phyloP scores from a whole-genome alignment of 768 basidiomycete species.

The Saitozyma podzolica region DNA sequence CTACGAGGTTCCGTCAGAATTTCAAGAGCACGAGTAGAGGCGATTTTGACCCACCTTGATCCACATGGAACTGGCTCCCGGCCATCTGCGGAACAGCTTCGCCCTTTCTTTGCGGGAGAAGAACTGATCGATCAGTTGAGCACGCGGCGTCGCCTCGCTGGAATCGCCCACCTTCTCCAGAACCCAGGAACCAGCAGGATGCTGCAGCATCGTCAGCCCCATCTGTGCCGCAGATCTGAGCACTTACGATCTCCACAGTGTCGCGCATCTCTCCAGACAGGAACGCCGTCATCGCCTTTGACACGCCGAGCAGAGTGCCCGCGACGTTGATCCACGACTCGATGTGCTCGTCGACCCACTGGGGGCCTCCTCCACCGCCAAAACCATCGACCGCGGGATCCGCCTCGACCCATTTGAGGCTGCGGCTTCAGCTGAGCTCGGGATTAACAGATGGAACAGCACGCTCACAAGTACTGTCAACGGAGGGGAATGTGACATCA shows the following conservation, averaged over 20 bases:
- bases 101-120: conserved; percentile 88
- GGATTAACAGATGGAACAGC: background rate
- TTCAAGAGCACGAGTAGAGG: background rate
- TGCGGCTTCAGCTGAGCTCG: conserved; percentile 45
- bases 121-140: conserved; percentile 70
- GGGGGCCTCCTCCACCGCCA: conserved; percentile 64
- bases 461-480: conserved; percentile 77
- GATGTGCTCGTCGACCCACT: conserved; percentile 93
- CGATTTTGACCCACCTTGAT: conserved; percentile 65
- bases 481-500: background rate
- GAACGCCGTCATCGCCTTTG: conserved; percentile 94
- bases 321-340: conserved; percentile 80
- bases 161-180: conserved; percentile 49
- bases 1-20: conserved; percentile 51
- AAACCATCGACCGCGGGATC: conserved; percentile 63
- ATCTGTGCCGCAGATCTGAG: conserved; percentile 68
- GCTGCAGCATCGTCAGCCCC: conserved; percentile 21
- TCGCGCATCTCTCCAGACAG: conserved; percentile 95
- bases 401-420: conserved; percentile 96
- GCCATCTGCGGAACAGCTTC: conserved; percentile 89
- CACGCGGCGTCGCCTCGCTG: background rate
- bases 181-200: conserved; percentile 52
- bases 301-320: conserved; percentile 73
- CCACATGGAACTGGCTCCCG: conserved; percentile 91
- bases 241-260: conserved; percentile 58